A percentile compares a stretch with the other conserved stretches of the same genome.
Conservation (phyloP, 2,329 filamentous ascomycete genomes). For the Neofusicoccum cordaticola region DNA sequence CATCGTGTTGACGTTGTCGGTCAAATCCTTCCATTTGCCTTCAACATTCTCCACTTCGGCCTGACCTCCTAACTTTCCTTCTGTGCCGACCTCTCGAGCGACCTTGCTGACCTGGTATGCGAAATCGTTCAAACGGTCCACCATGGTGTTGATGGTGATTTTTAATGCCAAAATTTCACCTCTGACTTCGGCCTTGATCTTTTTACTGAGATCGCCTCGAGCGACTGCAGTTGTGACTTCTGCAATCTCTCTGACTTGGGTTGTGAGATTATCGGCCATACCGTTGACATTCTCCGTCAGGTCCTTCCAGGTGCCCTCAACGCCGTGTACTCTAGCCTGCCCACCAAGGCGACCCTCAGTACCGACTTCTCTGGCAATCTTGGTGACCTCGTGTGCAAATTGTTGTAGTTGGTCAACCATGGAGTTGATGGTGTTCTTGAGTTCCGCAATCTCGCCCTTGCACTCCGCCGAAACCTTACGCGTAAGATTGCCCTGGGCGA, state of each 20-base stretch:
- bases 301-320: conserved; percentile 54
- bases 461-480: conserved; percentile 52
- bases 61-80: conserved; percentile 62
- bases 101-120: conserved; percentile 66
- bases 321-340: conserved; percentile 52
- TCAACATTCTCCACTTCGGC: conserved; percentile 64
- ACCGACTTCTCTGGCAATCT: conserved; percentile 52
- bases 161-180: conserved; percentile 64
- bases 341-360: conserved; percentile 52
- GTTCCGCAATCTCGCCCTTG: conserved; percentile 51
- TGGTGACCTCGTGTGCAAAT: conserved; percentile 54
- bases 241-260: conserved; percentile 53
- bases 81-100: conserved; percentile 62
- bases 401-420: conserved; percentile 54
- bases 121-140: conserved; percentile 62
- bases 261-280: conserved; percentile 52
- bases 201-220: conserved; percentile 51
- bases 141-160: conserved; percentile 76
- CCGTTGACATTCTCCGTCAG: conserved; percentile 55
- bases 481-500: conserved; percentile 51
- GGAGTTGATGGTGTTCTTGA: conserved; percentile 53
- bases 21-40: conserved; percentile 66
- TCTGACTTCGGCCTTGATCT: conserved; percentile 52
- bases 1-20: conserved; percentile 67
- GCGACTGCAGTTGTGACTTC: conserved; percentile 54